Evolutionary conservation across 768 basidiomycete species (phyloP).

Genomic region (Tubosaeta sp.): DNA sequence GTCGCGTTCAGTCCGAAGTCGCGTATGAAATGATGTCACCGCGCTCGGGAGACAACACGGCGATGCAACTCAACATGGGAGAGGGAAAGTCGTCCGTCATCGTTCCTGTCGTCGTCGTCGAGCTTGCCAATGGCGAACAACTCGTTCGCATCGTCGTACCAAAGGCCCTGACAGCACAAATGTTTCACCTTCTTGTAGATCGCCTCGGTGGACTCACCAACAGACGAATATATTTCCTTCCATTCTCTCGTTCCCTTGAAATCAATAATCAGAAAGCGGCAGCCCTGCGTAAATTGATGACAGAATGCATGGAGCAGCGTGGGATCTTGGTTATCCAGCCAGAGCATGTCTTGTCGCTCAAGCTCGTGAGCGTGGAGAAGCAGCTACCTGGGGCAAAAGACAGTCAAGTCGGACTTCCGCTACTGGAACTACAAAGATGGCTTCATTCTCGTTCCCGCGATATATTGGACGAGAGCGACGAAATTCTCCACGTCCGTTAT

Average conservation of each 20-base stretch:
- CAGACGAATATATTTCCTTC: constrained; percentile 41
- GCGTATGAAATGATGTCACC: constrained; percentile 49
- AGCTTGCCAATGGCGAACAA: constrained; percentile 39
- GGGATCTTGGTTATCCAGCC: constrained; percentile 46
- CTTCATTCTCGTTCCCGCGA: constrained; percentile 14
- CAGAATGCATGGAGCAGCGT: constrained; percentile 31
- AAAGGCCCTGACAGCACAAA: constrained; percentile 40
- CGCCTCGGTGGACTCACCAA: constrained; percentile 42
- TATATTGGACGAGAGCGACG: constrained; percentile 21
- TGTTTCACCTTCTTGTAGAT: constrained; percentile 42
- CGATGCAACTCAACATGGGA: constrained; percentile 41
- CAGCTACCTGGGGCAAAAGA: constrained; percentile 10
- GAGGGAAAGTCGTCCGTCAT: constrained; percentile 35
- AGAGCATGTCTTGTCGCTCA: constrained; percentile 47
- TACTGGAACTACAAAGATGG: constrained; percentile 20
- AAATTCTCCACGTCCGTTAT: constrained; percentile 43
- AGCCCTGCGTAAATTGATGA: constrained; percentile 4
- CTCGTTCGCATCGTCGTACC: constrained; percentile 48
- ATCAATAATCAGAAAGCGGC: constrained; percentile 17
- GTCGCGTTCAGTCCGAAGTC: constrained; percentile 39
- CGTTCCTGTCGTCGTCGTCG: constrained; percentile 39
- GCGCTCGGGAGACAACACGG: constrained; percentile 29
- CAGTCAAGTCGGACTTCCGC: constrained; percentile 6
- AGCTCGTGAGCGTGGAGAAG: constrained; percentile 33
- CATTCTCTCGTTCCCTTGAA: constrained; percentile 41